Conservation (phyloP, 441 rosid species). For the Mallotus repandus region DNA sequence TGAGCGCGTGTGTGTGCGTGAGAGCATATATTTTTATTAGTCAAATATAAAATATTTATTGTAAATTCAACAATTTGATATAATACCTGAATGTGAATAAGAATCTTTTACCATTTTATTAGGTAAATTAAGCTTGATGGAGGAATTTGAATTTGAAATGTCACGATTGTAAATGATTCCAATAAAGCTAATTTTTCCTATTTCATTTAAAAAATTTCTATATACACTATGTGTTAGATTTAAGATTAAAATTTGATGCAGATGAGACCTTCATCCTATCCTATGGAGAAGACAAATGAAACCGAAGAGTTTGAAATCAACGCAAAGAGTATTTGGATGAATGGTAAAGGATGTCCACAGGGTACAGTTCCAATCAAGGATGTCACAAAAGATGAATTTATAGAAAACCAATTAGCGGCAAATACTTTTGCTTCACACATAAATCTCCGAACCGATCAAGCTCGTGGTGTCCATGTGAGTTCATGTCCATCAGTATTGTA, state of each 20-base stretch:
- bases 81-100: too few relatives aligned
- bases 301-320: neutral
- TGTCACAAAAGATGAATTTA: conserved; percentile 20
- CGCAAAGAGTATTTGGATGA: neutral
- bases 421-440: neutral
- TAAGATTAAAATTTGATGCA: neutral
- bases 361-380: conserved; percentile 28
- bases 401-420: neutral
- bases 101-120: too few relatives aligned
- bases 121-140: too few relatives aligned
- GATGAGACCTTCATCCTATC: neutral
- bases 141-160: too few relatives aligned
- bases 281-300: neutral
- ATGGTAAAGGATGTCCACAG: conserved; percentile 17
- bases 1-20: too few relatives aligned
- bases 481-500: neutral
- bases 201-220: too few relatives aligned
- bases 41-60: too few relatives aligned
- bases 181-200: too few relatives aligned
- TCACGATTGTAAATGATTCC: too few relatives aligned
- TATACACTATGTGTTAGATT: too few relatives aligned
- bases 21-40: too few relatives aligned
- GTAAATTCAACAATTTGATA: too few relatives aligned
- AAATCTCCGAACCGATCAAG: neutral
- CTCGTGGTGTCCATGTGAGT: conserved; percentile 22